Base-by-base conservation (phyloP, 129 eudicot genomes). In the Heracleum sosnowskyi region DNA sequence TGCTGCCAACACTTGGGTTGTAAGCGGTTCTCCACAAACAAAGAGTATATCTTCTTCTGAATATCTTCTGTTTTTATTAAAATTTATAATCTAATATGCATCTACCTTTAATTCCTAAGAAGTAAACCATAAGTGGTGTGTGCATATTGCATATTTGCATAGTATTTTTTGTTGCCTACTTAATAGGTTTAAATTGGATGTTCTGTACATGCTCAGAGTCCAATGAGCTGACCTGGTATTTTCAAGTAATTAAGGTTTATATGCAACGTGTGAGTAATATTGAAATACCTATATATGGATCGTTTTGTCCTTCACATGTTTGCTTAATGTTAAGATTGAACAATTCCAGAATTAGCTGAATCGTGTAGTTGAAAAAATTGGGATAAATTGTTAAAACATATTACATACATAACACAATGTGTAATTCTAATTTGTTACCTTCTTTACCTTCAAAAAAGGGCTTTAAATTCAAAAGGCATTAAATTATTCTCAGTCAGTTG, bases 1-100 rank as follows among this genome's bases (percentile, higher is more conserved):
- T 31, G 72, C 72, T 66, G 72, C 72, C 72, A 66, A 66, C 72
- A 66, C 72, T 13, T 66, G 72, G 72, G 72, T 66, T 66, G 72
- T 66, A 31, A 66, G 72, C 7, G 72, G 72, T 31, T 31, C 72
- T 31, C 72, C 72, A 31, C 72, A 66, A 15, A 66, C 72, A 66
- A 66, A 66, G 72, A 66, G 72, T 66, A 66, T 5, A 15, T 31
- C 40, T 66, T 66, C 69, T 11, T 26, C 36, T 66, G 5, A 66
- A 31, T 60, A 5, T 31, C 39, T 66, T 31, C 15, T 4, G 1
- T 3, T 60, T n/a, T 60, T 3, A 15, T 66, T 2, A 28, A 31
- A 63, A 0, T 4, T 4, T 13, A 4, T 66, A 4, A 16, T 16
- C 22, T 66, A 13, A 66, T 66, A 28, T 63, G 70, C 70, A 63